Percentiles rank a stretch among this genome's conserved stretches.
Conservation (phyloP, 306 rosid species). For the Rosa multiflora region DNA sequence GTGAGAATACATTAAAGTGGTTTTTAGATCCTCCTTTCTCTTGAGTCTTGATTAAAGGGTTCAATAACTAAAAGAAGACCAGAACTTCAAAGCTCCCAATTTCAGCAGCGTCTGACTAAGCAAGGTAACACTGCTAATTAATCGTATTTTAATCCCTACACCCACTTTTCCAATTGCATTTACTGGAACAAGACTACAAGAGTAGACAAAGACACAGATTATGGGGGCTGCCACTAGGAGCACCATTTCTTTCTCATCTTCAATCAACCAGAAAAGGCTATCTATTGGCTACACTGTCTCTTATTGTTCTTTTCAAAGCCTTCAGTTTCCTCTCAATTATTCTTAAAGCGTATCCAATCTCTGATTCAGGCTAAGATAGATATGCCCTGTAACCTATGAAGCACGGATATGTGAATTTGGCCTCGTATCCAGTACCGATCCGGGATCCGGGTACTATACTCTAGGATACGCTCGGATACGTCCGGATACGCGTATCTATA, state of each 20-base stretch:
- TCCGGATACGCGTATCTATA: no score
- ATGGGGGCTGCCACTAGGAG: conserved; percentile 3
- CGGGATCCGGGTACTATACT: no score
- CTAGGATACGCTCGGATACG: no score
- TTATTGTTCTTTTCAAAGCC: conserved; percentile 38
- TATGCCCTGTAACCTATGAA: neutral
- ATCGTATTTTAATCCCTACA: neutral
- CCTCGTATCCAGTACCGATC: no score
- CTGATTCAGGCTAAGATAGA: conserved; percentile 32
- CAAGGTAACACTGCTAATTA: neutral
- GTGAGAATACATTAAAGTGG: conserved; percentile 33
- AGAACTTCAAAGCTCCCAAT: conserved; percentile 5
- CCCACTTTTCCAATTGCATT: neutral
- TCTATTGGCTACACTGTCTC: conserved; percentile 24
- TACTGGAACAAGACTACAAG: neutral
- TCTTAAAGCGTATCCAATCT: conserved; percentile 27
- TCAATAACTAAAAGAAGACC: conserved; percentile 27
- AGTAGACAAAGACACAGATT: neutral
- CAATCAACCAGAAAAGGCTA: conserved; percentile 41
- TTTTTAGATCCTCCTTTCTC: conserved; percentile 34
- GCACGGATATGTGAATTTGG: no score
- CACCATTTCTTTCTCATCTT: conserved; percentile 28
- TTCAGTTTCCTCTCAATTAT: conserved; percentile 35
- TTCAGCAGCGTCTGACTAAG: neutral
- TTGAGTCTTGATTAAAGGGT: conserved; percentile 33